A percentile compares a stretch with the other conserved stretches of the same genome.
Evolutionary conservation across 805 yeast genomes (phyloP).

Genomic region (Lachancea cidri): DNA sequence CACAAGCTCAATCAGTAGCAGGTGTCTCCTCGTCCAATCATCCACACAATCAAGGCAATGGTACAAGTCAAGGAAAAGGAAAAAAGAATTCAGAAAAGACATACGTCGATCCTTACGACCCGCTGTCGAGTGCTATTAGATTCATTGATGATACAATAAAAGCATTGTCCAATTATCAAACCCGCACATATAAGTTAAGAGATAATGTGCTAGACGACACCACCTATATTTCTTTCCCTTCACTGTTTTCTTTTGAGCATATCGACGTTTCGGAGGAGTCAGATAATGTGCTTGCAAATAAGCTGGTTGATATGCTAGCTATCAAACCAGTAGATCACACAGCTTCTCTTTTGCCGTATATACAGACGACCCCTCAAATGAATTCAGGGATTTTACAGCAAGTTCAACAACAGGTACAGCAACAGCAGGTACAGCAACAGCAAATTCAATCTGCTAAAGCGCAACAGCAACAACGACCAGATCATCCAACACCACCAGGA

Average conservation of each 20-base stretch:
- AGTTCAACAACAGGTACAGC: constrained; percentile 21
- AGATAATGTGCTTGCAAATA: constrained; percentile 28
- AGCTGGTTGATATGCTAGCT: constrained; percentile 35
- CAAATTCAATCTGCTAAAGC: constrained; percentile 6
- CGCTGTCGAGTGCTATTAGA: constrained; percentile 40
- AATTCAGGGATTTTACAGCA: constrained; percentile 21
- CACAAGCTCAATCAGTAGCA: constrained; percentile 25
- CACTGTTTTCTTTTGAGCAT: constrained; percentile 45
- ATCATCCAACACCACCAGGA: constrained; percentile 21
- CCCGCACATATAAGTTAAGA: constrained; percentile 37
- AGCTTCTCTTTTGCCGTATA: constrained; percentile 29
- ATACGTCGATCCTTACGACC: constrained; percentile 42
- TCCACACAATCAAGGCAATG: constrained; percentile 7
- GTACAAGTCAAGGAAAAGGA: constrained; percentile 27
- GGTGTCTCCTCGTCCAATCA: constrained; percentile 19
- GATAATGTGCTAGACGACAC: constrained; percentile 27
- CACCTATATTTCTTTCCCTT: constrained; percentile 34
- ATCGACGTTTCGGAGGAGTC: constrained; percentile 35
- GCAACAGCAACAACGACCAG: constrained; percentile 5
- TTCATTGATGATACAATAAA: constrained; percentile 46
- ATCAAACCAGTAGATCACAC: constrained; percentile 31
- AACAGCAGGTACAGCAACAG: constrained; percentile 15
- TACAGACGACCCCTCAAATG: constrained; percentile 20
- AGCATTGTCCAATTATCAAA: constrained; percentile 35
- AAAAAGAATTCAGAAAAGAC: constrained; percentile 33